phyloP scores from a whole-genome alignment of 2,329 filamentous ascomycete species.

The Monosporascus sp. region DNA sequence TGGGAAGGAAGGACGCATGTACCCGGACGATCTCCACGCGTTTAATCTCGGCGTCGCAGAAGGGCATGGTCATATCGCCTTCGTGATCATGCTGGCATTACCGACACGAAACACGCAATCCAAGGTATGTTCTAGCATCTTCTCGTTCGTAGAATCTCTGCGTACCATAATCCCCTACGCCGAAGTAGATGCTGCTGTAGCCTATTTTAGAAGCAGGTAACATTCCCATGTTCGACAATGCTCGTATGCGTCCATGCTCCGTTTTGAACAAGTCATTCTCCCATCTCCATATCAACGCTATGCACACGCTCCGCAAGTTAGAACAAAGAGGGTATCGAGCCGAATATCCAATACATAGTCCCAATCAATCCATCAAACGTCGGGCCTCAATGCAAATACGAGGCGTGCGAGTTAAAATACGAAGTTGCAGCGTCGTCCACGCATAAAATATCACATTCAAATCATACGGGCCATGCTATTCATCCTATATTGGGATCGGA shows the following conservation, averaged over 20 bases:
- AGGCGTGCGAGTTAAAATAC: not conserved
- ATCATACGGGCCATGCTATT: not conserved
- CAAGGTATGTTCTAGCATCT: no score
- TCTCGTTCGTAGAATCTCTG: no score
- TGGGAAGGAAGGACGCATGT: no score
- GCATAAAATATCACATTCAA: not conserved
- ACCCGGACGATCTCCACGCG: no score
- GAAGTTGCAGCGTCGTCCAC: not conserved
- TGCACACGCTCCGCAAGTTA: not conserved
- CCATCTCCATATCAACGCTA: not conserved
- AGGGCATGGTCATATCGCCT: no score
- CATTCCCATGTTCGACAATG: not conserved
- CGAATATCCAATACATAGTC: not conserved
- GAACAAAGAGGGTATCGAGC: not conserved
- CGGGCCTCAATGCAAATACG: not conserved
- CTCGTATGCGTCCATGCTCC: not conserved
- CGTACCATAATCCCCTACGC: not conserved
- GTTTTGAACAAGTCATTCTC: not conserved
- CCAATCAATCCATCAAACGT: not conserved
- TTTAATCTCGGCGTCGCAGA: no score
- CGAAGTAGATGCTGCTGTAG: not conserved
- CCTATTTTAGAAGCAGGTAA: not conserved
- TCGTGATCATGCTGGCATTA: no score
- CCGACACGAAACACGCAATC: no score
- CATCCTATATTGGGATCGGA: constrained; percentile 18